Percentiles rank a stretch among this genome's conserved stretches.
These are phyloP conservation scores for Cercospora nicotianae DNA, from an alignment of 2,329 filamentous ascomycete species.

Conservation along the genomic window DNA sequence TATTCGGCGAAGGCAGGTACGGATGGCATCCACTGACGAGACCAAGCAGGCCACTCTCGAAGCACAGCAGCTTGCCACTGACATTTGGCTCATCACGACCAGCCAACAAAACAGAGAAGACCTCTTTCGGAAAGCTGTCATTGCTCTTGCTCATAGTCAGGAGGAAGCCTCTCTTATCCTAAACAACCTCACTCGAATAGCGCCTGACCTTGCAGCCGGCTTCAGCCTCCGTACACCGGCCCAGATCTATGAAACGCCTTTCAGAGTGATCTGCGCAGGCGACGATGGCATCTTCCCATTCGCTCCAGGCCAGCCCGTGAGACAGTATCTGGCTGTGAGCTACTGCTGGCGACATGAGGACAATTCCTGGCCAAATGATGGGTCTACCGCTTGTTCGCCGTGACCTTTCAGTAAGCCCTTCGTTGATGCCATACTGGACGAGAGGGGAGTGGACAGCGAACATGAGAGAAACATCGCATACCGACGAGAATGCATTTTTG, in stretches of 20 bases:
- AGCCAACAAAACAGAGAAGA: neutral
- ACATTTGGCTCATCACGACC: neutral
- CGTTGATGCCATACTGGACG: slow-evolving; percentile 2
- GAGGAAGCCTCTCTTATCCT: neutral
- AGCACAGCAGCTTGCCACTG: neutral
- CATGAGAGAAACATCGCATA: neutral
- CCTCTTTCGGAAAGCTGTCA: neutral
- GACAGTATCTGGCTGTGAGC: slow-evolving; percentile 3
- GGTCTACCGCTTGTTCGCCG: neutral
- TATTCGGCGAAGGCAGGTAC: neutral
- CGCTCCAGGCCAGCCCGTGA: neutral
- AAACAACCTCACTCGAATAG: neutral
- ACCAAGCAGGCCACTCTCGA: neutral
- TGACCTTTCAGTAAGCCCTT: slow-evolving; percentile 9
- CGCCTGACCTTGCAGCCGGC: neutral
- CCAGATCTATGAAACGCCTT: neutral
- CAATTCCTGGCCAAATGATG: neutral
- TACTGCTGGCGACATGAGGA: slow-evolving; percentile 4
- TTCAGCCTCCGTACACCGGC: neutral
- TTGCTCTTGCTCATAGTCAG: neutral
- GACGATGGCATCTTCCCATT: slow-evolving; percentile 2
- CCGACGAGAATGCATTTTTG: neutral
- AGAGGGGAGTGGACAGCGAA: neutral
- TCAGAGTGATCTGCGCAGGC: slow-evolving; percentile 3
- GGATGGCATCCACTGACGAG: neutral